phyloP scores from a whole-genome alignment of 2,329 filamentous ascomycete species.

The Fusarium nanum region DNA sequence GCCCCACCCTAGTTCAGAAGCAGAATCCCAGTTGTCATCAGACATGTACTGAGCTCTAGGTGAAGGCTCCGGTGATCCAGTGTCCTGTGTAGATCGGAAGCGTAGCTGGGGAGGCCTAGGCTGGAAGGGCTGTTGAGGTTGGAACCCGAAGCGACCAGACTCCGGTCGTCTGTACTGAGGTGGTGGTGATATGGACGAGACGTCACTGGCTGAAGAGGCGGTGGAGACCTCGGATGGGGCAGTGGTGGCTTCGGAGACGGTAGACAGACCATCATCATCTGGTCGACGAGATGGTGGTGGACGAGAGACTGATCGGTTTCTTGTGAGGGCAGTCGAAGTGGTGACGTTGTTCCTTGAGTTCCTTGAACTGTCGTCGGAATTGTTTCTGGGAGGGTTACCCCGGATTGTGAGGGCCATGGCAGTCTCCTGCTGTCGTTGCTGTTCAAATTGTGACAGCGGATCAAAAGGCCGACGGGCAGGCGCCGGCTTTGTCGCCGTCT shows the following conservation, averaged over 20 bases:
- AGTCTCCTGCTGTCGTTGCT: constrained; percentile 38
- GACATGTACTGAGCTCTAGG: constrained; percentile 40
- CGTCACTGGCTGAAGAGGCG: constrained; percentile 8
- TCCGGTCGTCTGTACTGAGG: constrained; percentile 18
- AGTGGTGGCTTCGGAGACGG: constrained; percentile 43
- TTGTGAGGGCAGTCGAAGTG: constrained; percentile 27
- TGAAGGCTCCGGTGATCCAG: constrained; percentile 38
- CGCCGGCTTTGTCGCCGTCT: constrained; percentile 19
- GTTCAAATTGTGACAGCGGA: constrained; percentile 35
- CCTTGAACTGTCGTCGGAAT: constrained; percentile 30
- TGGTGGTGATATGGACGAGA: constrained; percentile 18
- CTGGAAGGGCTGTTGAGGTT: background rate
- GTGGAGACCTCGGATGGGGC: constrained; percentile 19
- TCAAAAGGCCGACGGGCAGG: constrained; percentile 33
- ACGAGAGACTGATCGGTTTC: constrained; percentile 39
- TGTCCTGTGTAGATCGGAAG: constrained; percentile 41
- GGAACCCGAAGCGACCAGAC: constrained; percentile 37
- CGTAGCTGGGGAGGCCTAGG: constrained; percentile 39
- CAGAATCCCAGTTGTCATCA: constrained; percentile 45
- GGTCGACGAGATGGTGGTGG: constrained; percentile 28
- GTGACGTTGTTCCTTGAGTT: constrained; percentile 10
- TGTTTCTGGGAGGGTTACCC: constrained; percentile 40
- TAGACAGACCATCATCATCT: constrained; percentile 42
- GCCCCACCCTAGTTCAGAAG: constrained; percentile 39
- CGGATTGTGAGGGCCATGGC: constrained; percentile 45